A percentile compares a stretch with the other conserved stretches of the same genome.
These are phyloP conservation scores for Termitomyces sp. DNA, from an alignment of 768 basidiomycete species.

Conservation along the genomic window DNA sequence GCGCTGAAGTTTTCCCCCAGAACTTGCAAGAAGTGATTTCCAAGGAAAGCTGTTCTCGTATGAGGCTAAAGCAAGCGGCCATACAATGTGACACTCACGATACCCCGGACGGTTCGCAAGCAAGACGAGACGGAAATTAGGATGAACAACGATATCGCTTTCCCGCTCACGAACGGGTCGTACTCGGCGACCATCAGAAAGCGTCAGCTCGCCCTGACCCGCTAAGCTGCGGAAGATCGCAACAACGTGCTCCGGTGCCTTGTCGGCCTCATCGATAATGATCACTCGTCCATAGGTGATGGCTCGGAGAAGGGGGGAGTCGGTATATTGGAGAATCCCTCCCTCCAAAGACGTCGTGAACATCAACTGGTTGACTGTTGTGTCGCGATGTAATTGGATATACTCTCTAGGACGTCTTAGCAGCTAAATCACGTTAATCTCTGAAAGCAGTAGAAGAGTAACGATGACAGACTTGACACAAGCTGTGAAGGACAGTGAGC, in stretches of 20 bases:
- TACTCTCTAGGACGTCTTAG: slow-evolving; percentile 61
- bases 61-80: neutral
- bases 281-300: slow-evolving; percentile 58
- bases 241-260: slow-evolving; percentile 69
- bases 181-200: slow-evolving; percentile 59
- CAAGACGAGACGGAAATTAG: slow-evolving; percentile 56
- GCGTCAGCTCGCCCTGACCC: slow-evolving; percentile 56
- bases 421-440: slow-evolving; percentile 28
- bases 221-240: slow-evolving; percentile 67
- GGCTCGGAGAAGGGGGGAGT: slow-evolving; percentile 63
- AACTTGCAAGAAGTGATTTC: slow-evolving; percentile 69
- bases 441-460: neutral
- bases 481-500: slow-evolving; percentile 20
- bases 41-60: slow-evolving; percentile 51
- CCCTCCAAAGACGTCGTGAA: slow-evolving; percentile 56
- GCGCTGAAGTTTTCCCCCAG: slow-evolving; percentile 65
- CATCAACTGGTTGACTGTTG: slow-evolving; percentile 67
- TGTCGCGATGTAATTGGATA: slow-evolving; percentile 64
- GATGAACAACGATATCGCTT: slow-evolving; percentile 55
- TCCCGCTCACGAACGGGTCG: slow-evolving; percentile 38
- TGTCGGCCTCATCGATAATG: slow-evolving; percentile 68
- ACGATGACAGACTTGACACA: slow-evolving; percentile 43
- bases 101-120: slow-evolving; percentile 67
- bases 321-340: slow-evolving; percentile 53
- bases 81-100: slow-evolving; percentile 38